A percentile compares a stretch with the other conserved stretches of the same genome.
phyloP scores from a whole-genome alignment of 106 monocot species.

The Dioscorea alata region DNA sequence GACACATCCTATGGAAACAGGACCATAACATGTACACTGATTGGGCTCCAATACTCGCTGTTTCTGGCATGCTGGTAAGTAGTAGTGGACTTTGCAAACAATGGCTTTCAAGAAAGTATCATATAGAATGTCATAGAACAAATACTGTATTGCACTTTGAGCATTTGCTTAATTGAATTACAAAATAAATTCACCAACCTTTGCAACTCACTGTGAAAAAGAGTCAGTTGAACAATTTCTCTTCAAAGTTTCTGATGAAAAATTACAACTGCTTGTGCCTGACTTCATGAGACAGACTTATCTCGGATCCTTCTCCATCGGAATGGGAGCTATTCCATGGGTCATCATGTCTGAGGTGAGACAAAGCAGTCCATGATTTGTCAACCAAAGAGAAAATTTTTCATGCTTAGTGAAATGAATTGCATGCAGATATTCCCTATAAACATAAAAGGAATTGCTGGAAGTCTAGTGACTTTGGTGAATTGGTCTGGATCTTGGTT shows the following conservation, averaged over 20 bases:
- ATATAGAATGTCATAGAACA: too few species aligned
- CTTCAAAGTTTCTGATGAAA: background rate
- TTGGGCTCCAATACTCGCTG: slow-evolving; percentile 39
- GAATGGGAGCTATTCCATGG: slow-evolving; percentile 93
- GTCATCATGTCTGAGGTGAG: slow-evolving; percentile 95
- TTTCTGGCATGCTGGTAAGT: slow-evolving; percentile 58
- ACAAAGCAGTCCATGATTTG: background rate
- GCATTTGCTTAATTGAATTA: background rate
- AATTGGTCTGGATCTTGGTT: slow-evolving; percentile 65
- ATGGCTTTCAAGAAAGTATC: background rate
- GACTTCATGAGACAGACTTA: slow-evolving; percentile 29
- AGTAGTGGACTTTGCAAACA: background rate
- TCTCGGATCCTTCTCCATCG: slow-evolving; percentile 55
- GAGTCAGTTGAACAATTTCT: background rate
- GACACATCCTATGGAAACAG: slow-evolving; percentile 14
- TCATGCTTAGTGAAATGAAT: background rate
- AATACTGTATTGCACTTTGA: background rate
- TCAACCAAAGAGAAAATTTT: background rate
- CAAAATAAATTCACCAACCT: background rate
- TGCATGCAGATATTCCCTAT: slow-evolving; percentile 74
- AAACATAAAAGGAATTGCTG: slow-evolving; percentile 70
- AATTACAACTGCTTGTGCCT: background rate
- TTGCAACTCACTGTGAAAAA: background rate
- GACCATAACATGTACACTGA: slow-evolving; percentile 27
- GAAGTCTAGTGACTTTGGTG: slow-evolving; percentile 66